phyloP scores from a whole-genome alignment of 305 asterid genomes.

The Fraxinus angustifolia region DNA sequence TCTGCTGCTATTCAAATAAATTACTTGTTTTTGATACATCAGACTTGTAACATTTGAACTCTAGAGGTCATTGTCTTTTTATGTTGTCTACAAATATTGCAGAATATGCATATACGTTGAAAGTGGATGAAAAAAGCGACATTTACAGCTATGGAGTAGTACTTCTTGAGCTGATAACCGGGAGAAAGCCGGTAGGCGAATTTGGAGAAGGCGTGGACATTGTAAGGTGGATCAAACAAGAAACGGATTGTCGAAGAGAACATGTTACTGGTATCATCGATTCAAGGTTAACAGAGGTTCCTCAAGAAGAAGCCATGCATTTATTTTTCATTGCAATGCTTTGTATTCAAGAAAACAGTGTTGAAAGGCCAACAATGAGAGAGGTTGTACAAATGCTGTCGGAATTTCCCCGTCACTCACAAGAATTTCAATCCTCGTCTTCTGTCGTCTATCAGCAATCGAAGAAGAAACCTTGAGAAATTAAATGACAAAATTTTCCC shows the following conservation, averaged over 20 bases:
- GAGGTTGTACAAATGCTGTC: conserved; percentile 94
- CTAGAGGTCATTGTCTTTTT: background rate
- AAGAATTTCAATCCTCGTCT: conserved; percentile 45
- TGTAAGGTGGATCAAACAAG: conserved; percentile 63
- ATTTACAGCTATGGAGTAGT: conserved; percentile 51
- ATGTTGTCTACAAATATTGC: conserved; percentile 1
- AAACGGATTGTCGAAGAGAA: conserved; percentile 62
- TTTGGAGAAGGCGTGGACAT: conserved; percentile 50
- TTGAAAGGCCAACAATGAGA: conserved; percentile 90
- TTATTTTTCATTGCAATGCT: conserved; percentile 84
- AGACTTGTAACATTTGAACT: background rate
- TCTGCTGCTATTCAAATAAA: background rate
- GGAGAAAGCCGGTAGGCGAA: conserved; percentile 45
- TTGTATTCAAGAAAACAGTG: conserved; percentile 73
- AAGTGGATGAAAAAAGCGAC: conserved; percentile 49
- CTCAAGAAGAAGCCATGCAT: conserved; percentile 76
- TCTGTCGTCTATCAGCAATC: conserved; percentile 29
- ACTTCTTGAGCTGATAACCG: conserved; percentile 39
- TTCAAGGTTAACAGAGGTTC: conserved; percentile 57
- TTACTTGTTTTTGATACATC: background rate
- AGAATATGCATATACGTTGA: conserved; percentile 51
- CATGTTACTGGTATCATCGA: conserved; percentile 54
- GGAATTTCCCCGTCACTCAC: conserved; percentile 61
- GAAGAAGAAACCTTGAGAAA: conserved; percentile 31
- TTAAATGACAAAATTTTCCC: conserved; percentile 21